Conservation (phyloP, 2,329 filamentous ascomycete species). For the Fusarium napiforme region DNA sequence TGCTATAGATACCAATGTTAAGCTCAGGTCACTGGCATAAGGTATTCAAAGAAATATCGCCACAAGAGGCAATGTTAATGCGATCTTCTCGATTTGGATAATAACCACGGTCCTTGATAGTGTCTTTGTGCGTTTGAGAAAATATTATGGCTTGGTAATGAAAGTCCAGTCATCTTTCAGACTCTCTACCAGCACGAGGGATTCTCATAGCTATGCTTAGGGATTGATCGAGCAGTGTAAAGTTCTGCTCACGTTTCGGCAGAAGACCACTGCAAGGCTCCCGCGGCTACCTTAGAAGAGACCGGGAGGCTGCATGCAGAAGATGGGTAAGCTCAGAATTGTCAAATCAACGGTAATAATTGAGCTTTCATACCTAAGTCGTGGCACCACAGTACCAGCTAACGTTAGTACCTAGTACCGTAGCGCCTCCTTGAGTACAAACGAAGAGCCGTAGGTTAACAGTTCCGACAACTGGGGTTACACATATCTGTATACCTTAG, state of each 20-base stretch:
- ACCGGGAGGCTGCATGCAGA: constrained; percentile 9
- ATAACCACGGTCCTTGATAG: not conserved
- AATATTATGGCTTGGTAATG: not conserved
- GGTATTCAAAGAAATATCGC: not conserved
- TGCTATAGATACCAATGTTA: not conserved
- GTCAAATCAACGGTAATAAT: constrained; percentile 6
- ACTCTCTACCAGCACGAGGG: not conserved
- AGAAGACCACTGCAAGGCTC: not conserved
- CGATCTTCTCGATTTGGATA: not conserved
- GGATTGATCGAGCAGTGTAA: not conserved
- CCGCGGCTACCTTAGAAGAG: not conserved
- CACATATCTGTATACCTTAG: not conserved
- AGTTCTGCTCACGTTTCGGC: not conserved
- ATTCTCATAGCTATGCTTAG: not conserved
- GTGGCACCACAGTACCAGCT: constrained; percentile 6
- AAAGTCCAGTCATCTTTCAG: not conserved
- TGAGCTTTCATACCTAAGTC: not conserved
- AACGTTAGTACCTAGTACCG: constrained; percentile 1
- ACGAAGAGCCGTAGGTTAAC: not conserved
- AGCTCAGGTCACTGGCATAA: not conserved
- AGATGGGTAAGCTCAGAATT: not conserved
- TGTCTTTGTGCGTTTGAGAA: not conserved
- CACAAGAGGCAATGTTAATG: not conserved
- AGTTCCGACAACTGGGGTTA: not conserved
- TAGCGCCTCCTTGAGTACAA: not conserved